Conservation (phyloP, 805 yeast genomes). For the Ogataea nitratoaversa region DNA sequence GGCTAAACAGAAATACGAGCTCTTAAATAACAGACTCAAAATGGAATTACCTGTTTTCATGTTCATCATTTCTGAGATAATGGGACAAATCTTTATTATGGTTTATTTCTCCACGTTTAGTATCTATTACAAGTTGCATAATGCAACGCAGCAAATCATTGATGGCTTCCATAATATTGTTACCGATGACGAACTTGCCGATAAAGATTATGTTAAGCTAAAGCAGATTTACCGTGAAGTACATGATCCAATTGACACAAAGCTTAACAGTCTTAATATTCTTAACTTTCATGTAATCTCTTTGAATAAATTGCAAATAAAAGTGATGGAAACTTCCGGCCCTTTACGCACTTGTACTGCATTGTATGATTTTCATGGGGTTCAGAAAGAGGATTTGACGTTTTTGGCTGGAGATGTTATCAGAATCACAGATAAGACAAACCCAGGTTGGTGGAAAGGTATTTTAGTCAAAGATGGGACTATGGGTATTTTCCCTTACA, state of each 20-base stretch:
- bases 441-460: constrained; percentile 51
- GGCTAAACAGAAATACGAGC: constrained; percentile 34
- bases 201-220: constrained; percentile 6
- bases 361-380: constrained; percentile 34
- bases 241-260: constrained; percentile 6
- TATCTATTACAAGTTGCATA: constrained; percentile 25
- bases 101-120: constrained; percentile 36
- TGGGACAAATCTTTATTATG: constrained; percentile 30
- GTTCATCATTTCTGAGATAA: constrained; percentile 28
- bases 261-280: constrained; percentile 10
- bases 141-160: constrained; percentile 6
- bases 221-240: constrained; percentile 5
- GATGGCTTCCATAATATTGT: constrained; percentile 7
- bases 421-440: constrained; percentile 32
- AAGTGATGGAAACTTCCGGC: constrained; percentile 12
- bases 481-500: constrained; percentile 43
- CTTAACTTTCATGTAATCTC: constrained; percentile 15
- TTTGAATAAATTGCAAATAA: constrained; percentile 14
- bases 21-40: constrained; percentile 36
- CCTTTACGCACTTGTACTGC: constrained; percentile 34
- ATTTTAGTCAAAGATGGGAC: constrained; percentile 32
- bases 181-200: constrained; percentile 4
- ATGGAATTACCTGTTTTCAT: constrained; percentile 44
- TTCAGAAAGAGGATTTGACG: constrained; percentile 38
- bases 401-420: constrained; percentile 42